A percentile compares a stretch with the other conserved stretches of the same genome.
Conservation (phyloP, 441 rosid genomes). For the Populus hybrid region DNA sequence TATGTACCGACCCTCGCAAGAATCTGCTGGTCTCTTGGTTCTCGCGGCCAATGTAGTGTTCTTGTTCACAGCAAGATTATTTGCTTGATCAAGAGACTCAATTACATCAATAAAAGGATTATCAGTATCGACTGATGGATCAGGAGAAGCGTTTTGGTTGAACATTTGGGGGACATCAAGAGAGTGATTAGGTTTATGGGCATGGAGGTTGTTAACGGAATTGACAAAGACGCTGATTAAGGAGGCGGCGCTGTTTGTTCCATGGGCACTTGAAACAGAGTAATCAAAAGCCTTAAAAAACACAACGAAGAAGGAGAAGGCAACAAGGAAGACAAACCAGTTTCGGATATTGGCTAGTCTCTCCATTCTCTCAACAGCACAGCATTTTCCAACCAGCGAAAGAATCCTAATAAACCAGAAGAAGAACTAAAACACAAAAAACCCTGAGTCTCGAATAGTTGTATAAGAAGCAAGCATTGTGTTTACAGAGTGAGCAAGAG, state of each 20-base stretch:
- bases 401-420: neutral
- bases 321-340: slow-evolving; percentile 2
- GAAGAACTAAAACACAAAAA: neutral
- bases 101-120: neutral
- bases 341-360: neutral
- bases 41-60: neutral
- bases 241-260: neutral
- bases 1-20: slow-evolving; percentile 39
- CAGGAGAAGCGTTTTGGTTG: neutral
- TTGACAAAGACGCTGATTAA: too few species aligned
- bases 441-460: neutral
- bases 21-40: neutral
- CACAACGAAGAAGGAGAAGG: neutral
- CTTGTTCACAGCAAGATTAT: neutral
- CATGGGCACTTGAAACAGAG: neutral
- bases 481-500: neutral
- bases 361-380: neutral
- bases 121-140: neutral
- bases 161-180: neutral
- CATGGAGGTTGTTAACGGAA: neutral
- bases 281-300: neutral
- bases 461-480: neutral
- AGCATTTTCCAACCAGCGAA: neutral
- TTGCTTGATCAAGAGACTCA: neutral
- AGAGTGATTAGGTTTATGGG: neutral